phyloP scores from a whole-genome alignment of 169 alveolate species.

The Amoebophrya sp. region DNA sequence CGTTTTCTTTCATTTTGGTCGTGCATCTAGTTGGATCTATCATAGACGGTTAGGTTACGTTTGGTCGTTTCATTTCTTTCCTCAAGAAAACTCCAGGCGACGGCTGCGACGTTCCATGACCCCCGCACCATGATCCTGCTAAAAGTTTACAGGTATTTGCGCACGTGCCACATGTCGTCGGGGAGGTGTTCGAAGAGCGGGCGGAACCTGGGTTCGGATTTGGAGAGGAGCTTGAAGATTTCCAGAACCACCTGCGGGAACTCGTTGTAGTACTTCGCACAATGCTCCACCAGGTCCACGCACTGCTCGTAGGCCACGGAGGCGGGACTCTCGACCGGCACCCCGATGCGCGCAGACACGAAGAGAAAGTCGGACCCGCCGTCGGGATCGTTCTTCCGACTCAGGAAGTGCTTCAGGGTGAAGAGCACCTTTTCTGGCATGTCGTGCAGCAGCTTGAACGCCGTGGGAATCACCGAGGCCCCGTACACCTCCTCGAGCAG shows the following conservation, averaged over 20 bases:
- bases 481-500: background rate
- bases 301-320: background rate
- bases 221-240: background rate
- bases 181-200: background rate
- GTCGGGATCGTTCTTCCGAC: background rate
- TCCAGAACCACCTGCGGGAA: background rate
- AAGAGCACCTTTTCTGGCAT: background rate
- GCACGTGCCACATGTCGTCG: conserved; percentile 12
- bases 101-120: no score
- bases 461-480: background rate
- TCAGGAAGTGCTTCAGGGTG: background rate
- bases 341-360: no score
- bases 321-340: background rate
- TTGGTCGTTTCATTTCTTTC: no score
- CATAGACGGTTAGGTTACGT: no score
- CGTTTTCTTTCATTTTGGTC: no score
- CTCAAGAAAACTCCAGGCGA: no score
- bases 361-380: background rate
- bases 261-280: background rate
- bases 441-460: background rate
- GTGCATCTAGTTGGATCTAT: no score
- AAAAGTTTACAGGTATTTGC: background rate
- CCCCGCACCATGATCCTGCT: no score
- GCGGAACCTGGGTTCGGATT: background rate
- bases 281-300: background rate